Conservation (phyloP, 2,329 filamentous ascomycete genomes). For the Didymella keratinophila region DNA sequence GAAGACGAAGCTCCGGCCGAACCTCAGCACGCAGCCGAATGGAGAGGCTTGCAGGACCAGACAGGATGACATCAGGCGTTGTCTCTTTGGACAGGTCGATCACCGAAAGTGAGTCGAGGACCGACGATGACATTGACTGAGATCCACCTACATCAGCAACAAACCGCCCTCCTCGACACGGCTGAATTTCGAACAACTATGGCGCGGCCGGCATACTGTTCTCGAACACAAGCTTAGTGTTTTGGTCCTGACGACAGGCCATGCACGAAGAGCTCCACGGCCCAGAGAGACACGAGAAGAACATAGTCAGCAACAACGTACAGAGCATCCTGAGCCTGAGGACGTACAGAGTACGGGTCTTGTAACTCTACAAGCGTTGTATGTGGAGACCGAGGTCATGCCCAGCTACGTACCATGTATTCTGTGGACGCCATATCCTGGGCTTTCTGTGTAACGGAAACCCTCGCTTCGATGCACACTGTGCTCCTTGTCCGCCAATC, state of each 20-base stretch:
- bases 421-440: conserved; percentile 24
- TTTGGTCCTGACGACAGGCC: background rate
- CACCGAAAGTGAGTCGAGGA: background rate
- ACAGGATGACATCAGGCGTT: background rate
- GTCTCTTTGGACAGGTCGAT: background rate
- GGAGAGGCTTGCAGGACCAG: background rate
- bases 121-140: background rate
- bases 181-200: background rate
- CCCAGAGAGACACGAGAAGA: background rate
- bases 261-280: background rate
- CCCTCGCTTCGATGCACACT: conserved; percentile 18
- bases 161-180: background rate
- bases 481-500: conserved; percentile 18
- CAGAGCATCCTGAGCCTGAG: background rate
- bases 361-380: conserved; percentile 23
- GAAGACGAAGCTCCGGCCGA: background rate
- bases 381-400: conserved; percentile 18
- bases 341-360: conserved; percentile 4
- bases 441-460: conserved; percentile 28
- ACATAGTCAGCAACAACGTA: background rate
- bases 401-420: conserved; percentile 35
- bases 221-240: background rate
- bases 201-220: background rate
- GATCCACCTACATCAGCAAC: background rate
- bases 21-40: background rate